Percentiles rank a stretch among this genome's conserved stretches.
phyloP scores from a whole-genome alignment of 2,329 filamentous ascomycete species.

The Alternaria triticina region DNA sequence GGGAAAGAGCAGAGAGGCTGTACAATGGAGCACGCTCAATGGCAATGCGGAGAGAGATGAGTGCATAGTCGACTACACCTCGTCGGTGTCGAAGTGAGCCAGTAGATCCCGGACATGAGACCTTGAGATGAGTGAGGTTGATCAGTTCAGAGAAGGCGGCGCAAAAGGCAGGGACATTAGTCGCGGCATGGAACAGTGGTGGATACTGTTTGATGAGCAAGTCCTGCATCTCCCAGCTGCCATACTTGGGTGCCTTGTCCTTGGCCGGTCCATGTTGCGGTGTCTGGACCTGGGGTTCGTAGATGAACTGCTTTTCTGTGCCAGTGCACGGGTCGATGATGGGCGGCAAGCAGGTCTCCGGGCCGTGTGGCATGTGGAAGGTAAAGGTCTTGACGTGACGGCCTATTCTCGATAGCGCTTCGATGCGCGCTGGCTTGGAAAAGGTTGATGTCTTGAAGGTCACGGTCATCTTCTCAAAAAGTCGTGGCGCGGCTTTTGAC shows the following conservation, averaged over 20 bases:
- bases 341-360: conserved; percentile 84
- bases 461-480: conserved; percentile 73
- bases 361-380: conserved; percentile 77
- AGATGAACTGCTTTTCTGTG: conserved; percentile 79
- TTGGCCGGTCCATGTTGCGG: conserved; percentile 64
- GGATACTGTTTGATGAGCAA: conserved; percentile 86
- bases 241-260: conserved; percentile 74
- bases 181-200: conserved; percentile 86
- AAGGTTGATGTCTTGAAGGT: conserved; percentile 78
- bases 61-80: conserved; percentile 83
- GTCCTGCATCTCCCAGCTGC: conserved; percentile 77
- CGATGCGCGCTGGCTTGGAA: conserved; percentile 73
- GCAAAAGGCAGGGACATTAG: conserved; percentile 85
- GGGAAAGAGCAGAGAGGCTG: conserved; percentile 71
- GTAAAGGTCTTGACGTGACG: conserved; percentile 78
- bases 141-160: conserved; percentile 72
- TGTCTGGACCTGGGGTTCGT: conserved; percentile 72
- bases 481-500: conserved; percentile 70
- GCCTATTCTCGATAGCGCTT: conserved; percentile 78
- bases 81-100: conserved; percentile 72
- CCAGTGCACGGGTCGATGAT: conserved; percentile 79
- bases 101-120: conserved; percentile 77
- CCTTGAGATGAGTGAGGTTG: conserved; percentile 74
- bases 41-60: conserved; percentile 85
- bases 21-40: conserved; percentile 74